phyloP scores from a whole-genome alignment of 1,284 basidiomycete species.

The Inonotus obliquus region DNA sequence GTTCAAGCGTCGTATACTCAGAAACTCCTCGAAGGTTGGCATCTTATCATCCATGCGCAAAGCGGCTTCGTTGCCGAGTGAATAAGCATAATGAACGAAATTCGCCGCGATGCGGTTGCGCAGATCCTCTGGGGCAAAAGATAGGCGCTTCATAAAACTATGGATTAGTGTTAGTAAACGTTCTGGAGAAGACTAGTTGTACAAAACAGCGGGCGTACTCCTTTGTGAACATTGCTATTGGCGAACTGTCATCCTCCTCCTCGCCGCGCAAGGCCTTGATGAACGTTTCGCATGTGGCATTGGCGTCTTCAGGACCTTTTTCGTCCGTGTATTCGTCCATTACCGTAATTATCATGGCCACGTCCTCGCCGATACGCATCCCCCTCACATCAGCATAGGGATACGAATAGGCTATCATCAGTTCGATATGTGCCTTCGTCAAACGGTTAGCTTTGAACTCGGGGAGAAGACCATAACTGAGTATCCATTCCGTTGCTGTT shows the following conservation, averaged over 20 bases:
- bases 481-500: conserved; percentile 58
- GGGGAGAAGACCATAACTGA: conserved; percentile 52
- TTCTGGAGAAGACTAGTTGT: background rate
- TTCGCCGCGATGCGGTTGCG: conserved; percentile 31
- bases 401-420: conserved; percentile 59
- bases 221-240: conserved; percentile 26
- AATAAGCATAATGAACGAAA: conserved; percentile 32
- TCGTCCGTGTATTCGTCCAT: conserved; percentile 69
- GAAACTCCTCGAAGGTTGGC: conserved; percentile 30
- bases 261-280: conserved; percentile 48
- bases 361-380: conserved; percentile 58
- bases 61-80: conserved; percentile 33
- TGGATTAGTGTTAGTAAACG: background rate
- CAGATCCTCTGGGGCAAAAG: background rate
- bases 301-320: conserved; percentile 51
- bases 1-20: conserved; percentile 36
- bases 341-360: conserved; percentile 61
- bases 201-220: background rate
- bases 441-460: conserved; percentile 58
- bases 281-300: conserved; percentile 50
- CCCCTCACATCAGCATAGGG: conserved; percentile 52
- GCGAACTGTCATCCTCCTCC: conserved; percentile 43
- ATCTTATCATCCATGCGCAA: conserved; percentile 31
- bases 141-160: conserved; percentile 13
- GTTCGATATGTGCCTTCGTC: conserved; percentile 52